These are phyloP conservation scores for Linnemannia schmuckeri DNA, from an alignment of 192 early-diverging fungal genomes.

Conservation along the genomic window DNA sequence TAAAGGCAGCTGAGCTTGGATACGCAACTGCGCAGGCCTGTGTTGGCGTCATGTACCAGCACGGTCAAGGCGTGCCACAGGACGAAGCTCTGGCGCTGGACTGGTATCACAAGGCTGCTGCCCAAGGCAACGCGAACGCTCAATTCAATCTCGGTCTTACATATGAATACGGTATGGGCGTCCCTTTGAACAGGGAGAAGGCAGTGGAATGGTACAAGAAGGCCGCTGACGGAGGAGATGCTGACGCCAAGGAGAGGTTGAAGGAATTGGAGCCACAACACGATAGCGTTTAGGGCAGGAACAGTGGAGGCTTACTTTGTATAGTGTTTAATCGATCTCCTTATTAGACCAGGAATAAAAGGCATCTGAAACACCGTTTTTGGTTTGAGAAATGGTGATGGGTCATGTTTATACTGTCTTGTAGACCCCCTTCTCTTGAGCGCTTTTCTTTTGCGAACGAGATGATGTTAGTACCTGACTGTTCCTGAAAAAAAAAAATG, in stretches of 20 bases:
- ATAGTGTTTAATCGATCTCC: too few relatives aligned
- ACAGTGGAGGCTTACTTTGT: too few relatives aligned
- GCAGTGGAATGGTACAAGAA: background rate
- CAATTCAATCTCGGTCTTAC: background rate
- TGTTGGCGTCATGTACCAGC: background rate
- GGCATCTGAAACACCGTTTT: too few relatives aligned
- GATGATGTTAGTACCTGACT: too few relatives aligned
- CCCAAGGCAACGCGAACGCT: background rate
- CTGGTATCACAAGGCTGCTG: background rate
- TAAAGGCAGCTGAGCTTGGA: background rate
- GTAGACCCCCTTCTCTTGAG: too few relatives aligned
- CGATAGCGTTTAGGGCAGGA: background rate
- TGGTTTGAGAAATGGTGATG: too few relatives aligned
- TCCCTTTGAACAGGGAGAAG: background rate
- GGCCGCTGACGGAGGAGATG: background rate
- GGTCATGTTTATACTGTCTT: too few relatives aligned
- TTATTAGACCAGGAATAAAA: too few relatives aligned
- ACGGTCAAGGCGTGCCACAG: background rate
- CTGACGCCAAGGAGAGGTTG: background rate
- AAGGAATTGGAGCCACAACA: background rate
- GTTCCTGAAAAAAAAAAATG: too few relatives aligned
- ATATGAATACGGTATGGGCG: background rate
- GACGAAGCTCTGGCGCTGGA: background rate
- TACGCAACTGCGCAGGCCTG: background rate
- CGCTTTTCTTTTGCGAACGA: too few relatives aligned